Evolutionary conservation across 2,329 filamentous ascomycete species (phyloP), one percentile per base, ranked within the genome.

Genomic region (Cadophora luteo-olivacea): DNA sequence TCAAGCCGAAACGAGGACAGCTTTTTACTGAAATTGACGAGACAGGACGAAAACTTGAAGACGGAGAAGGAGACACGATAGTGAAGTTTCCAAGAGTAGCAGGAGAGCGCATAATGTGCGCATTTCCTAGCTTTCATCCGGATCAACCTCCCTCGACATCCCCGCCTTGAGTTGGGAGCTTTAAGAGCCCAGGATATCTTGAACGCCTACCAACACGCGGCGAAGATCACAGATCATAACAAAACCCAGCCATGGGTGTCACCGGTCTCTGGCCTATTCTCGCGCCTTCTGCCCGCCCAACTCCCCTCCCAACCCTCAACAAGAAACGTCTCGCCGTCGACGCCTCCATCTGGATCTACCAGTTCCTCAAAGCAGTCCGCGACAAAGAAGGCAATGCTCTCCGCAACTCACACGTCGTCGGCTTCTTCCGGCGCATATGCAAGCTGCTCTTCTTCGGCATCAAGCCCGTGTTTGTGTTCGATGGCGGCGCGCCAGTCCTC

Each of bases 311-410:
- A 75, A 97, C 95, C 16, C 89, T 99, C 69, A 98, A 98, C 80
- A 93, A 92, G 75, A 97, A 97, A 82, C 93, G 96, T 19, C 91
- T 99, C 61, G 97, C 96, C 58, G 93, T 99, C 73, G 96, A 99
- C 82, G 96, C 97, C 68, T 97, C 94, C 14, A 99, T 99, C 79
- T 99, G 96, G 96, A 98, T 99, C 75, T 99, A 99, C 84, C 96
- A 99, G 78, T 99, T 99, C 77, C 89, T 99, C 75, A 99, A 99
- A 83, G 96, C 97, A 11, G 96, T 99, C 12, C 94, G 96, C 75
- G 96, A 99, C 82, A 97, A 98, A 77, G 96, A 99, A 81, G 96
- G 96, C 65, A 97, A 99, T 78, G 96, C 96, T 0, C 85, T 99
- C 64, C 93, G 94, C 72, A 99, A 97, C 82, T 95, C 93, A 36